These are phyloP conservation scores for Penicillium carneum DNA, from an alignment of 2,329 filamentous ascomycete genomes.

Conservation along the genomic window DNA sequence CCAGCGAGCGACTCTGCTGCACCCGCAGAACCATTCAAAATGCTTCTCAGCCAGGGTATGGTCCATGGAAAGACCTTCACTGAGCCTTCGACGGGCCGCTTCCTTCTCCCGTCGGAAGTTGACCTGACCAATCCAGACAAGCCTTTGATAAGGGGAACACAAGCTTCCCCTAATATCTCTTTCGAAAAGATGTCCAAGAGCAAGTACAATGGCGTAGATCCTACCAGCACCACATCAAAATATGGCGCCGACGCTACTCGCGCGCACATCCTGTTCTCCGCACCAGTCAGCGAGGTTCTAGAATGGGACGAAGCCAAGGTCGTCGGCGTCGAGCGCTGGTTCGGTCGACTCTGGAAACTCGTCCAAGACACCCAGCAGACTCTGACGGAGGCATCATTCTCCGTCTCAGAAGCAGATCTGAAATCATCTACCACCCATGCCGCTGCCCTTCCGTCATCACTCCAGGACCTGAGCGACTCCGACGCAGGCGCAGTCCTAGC, in stretches of 20 bases:
- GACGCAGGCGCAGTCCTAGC: conserved; percentile 65
- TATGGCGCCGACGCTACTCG: conserved; percentile 85
- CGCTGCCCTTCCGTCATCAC: conserved; percentile 36
- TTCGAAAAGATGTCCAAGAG: conserved; percentile 97
- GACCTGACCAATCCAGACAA: conserved; percentile 64
- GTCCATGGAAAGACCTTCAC: conserved; percentile 85
- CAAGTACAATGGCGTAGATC: conserved; percentile 90
- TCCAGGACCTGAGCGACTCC: conserved; percentile 44
- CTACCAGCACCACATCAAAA: conserved; percentile 71
- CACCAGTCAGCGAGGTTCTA: conserved; percentile 80
- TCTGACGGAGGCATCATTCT: conserved; percentile 34
- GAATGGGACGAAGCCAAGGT: conserved; percentile 90
- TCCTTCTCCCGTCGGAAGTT: conserved; percentile 78
- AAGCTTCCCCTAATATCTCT: conserved; percentile 65
- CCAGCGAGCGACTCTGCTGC: conserved; percentile 44
- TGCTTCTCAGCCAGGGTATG: conserved; percentile 89
- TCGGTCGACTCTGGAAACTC: conserved; percentile 70
- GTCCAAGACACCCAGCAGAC: conserved; percentile 51
- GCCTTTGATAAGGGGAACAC: conserved; percentile 69
- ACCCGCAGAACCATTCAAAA: conserved; percentile 76
- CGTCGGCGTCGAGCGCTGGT: conserved; percentile 80
- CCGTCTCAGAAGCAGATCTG: conserved; percentile 33
- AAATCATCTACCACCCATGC: conserved; percentile 31
- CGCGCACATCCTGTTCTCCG: conserved; percentile 88
- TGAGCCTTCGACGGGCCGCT: conserved; percentile 75